Base-by-base conservation (phyloP, 495 filamentous ascomycete genomes). In the Penicillium egyptiacum region DNA sequence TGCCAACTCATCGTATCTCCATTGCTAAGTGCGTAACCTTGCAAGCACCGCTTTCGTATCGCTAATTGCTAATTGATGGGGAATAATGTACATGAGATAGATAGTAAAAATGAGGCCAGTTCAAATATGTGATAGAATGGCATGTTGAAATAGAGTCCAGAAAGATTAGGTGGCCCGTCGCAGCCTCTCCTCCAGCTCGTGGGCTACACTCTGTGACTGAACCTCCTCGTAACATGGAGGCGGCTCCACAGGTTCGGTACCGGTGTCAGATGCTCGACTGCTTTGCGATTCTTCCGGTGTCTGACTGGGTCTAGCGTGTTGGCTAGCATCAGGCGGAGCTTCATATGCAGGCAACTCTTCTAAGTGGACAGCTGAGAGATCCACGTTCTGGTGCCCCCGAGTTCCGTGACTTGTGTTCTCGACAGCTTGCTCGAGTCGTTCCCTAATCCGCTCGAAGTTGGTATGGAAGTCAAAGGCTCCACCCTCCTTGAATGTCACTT, bases 171-270 rank as follows among this genome's bases (percentile, higher is more conserved):
- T 74, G 51, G 65, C 62, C 23, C 68, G 66, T 26, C 76, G 75
- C 55, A 79, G 56, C 52, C 69, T 63, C 53, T 71, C 75, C 62
- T 87, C 85, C 22, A 86, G 60, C 48, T 82, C 83, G 23, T 83
- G 70, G 28, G 75, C 84, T n/a, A 96, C 78, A 58, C 88, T 90
- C 57, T 88, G 84, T 54, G 84, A 80, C 71, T 96, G 94, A 28
- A 87, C 89, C 67, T 96, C 91, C 66, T 97, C 89, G 70, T 98
- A 98, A 35, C 89, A 90, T 33, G 94, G 94, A 30, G 94, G 94
- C 16, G 92, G 91, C 57, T 93, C 94, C 56, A 83, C 75, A 0
- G 91, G 91, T 19, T 77, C 65, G 1, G 68, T 25, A 0, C 58
- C 63, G 12, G 57, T 57, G 9, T 61, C 61, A 16, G 70, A 58